Percentiles rank a stretch among this genome's conserved stretches.
Evolutionary conservation across 768 basidiomycete genomes (phyloP).

Genomic region (Wakefieldia striispora): DNA sequence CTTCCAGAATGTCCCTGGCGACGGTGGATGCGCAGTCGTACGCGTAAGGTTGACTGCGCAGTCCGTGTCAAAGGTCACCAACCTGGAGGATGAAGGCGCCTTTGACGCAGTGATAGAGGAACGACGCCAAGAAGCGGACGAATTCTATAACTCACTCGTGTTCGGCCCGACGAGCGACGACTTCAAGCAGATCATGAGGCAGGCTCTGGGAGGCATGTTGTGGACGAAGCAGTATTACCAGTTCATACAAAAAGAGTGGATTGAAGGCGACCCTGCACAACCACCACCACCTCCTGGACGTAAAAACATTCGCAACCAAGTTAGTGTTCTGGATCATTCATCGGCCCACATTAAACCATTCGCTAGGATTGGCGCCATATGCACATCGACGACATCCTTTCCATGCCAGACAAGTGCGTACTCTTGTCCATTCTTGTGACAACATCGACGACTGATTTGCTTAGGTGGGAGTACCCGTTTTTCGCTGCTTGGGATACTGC

Average conservation of each 20-base stretch:
- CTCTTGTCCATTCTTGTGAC: background rate
- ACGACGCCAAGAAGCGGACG: slow-evolving; percentile 89
- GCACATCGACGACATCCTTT: slow-evolving; percentile 92
- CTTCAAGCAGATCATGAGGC: slow-evolving; percentile 92
- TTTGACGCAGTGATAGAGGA: slow-evolving; percentile 93
- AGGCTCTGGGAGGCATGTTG: slow-evolving; percentile 94
- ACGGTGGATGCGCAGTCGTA: slow-evolving; percentile 93
- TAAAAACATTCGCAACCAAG: slow-evolving; percentile 80
- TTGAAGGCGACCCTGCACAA: slow-evolving; percentile 93
- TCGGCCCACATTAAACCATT: background rate
- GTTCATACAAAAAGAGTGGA: slow-evolving; percentile 96
- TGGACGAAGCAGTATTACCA: slow-evolving; percentile 99
- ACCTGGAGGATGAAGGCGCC: slow-evolving; percentile 78
- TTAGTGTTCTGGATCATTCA: slow-evolving; percentile 31
- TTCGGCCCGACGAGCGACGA: slow-evolving; percentile 89
- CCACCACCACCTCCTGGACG: slow-evolving; percentile 91
- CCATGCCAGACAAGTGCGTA: slow-evolving; percentile 96
- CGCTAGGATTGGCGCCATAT: slow-evolving; percentile 91
- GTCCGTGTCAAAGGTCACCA: slow-evolving; percentile 71
- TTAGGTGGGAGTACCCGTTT: slow-evolving; percentile 97
- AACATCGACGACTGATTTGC: slow-evolving; percentile 5
- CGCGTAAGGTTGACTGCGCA: slow-evolving; percentile 87
- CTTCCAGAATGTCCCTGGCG: slow-evolving; percentile 82
- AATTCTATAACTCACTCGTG: slow-evolving; percentile 84
- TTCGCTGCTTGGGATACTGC: slow-evolving; percentile 98